Conservation (phyloP, 1,139 yeast genomes). For the Hyphopichia fennica region DNA sequence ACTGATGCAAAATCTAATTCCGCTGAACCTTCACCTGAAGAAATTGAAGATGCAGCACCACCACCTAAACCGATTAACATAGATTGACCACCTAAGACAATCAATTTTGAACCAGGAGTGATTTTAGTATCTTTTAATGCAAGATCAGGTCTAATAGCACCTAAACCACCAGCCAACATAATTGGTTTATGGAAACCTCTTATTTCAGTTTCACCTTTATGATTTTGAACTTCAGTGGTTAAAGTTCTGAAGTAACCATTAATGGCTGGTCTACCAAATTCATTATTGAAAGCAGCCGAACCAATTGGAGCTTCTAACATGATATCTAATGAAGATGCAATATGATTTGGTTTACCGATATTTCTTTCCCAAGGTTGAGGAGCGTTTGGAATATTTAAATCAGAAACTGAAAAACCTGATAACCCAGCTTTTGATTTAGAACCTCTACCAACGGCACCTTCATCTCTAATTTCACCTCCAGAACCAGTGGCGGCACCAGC, state of each 20-base stretch:
- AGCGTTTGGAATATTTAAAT: slow-evolving; percentile 79
- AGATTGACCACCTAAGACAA: slow-evolving; percentile 97
- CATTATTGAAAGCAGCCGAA: slow-evolving; percentile 97
- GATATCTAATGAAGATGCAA: slow-evolving; percentile 89
- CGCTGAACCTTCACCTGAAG: slow-evolving; percentile 96
- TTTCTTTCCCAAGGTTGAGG: slow-evolving; percentile 92
- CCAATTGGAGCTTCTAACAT: slow-evolving; percentile 98
- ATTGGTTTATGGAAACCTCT: slow-evolving; percentile 99
- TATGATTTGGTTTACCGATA: slow-evolving; percentile 89
- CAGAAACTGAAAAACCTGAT: slow-evolving; percentile 90
- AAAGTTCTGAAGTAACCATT: slow-evolving; percentile 96
- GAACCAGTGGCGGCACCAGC: slow-evolving; percentile 99
- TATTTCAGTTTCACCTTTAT: slow-evolving; percentile 64
- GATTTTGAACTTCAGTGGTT: slow-evolving; percentile 71
- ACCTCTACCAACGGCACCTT: slow-evolving; percentile 99
- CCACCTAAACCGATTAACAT: slow-evolving; percentile 99
- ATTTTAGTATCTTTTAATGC: slow-evolving; percentile 86
- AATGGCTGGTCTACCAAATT: slow-evolving; percentile 97
- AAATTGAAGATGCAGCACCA: slow-evolving; percentile 96
- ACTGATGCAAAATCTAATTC: slow-evolving; percentile 98
- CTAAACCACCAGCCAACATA: slow-evolving; percentile 99
- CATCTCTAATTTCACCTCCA: slow-evolving; percentile 99
- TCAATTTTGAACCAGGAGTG: slow-evolving; percentile 88
- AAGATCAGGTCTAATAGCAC: slow-evolving; percentile 90
- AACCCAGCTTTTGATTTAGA: slow-evolving; percentile 96